Conservation (phyloP, 2,329 filamentous ascomycete genomes). For the Aspergillus cejpii region DNA sequence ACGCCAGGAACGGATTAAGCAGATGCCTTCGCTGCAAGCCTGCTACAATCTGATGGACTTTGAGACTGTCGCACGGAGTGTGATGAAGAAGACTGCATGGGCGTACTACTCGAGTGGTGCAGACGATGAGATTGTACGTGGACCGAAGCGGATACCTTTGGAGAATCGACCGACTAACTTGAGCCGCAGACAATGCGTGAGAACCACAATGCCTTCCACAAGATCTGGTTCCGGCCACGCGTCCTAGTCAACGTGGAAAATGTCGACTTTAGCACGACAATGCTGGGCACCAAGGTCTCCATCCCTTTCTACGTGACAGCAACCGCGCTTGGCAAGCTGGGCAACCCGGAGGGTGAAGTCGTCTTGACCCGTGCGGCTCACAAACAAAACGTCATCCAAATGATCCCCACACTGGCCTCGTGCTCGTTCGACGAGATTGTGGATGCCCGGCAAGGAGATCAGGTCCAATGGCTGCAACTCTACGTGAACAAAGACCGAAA, state of each 20-base stretch:
- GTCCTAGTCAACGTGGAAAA: conserved; percentile 84
- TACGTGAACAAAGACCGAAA: conserved; percentile 94
- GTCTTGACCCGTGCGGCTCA: conserved; percentile 75
- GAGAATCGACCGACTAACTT: conserved; percentile 14
- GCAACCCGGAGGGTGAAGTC: conserved; percentile 88
- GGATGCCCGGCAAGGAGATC: conserved; percentile 70
- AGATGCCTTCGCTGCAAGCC: conserved; percentile 73
- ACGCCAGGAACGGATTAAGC: conserved; percentile 64
- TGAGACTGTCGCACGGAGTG: conserved; percentile 77
- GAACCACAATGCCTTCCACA: conserved; percentile 93
- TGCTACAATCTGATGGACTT: conserved; percentile 96
- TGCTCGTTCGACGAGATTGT: conserved; percentile 97
- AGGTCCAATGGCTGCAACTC: conserved; percentile 93
- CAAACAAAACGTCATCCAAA: conserved; percentile 88
- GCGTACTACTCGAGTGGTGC: conserved; percentile 95
- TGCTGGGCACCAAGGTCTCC: conserved; percentile 78
- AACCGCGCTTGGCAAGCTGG: conserved; percentile 90
- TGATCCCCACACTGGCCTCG: conserved; percentile 95
- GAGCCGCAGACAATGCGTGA: conserved; percentile 71
- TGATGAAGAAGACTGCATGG: conserved; percentile 97
- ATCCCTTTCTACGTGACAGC: conserved; percentile 96
- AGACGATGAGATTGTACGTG: conserved; percentile 75
- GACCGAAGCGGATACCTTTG: not conserved
- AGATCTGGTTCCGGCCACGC: conserved; percentile 91
- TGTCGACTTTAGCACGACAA: conserved; percentile 80